Evolutionary conservation across 495 filamentous ascomycete species (phyloP).

Genomic region (Aspergillus hancockii): DNA sequence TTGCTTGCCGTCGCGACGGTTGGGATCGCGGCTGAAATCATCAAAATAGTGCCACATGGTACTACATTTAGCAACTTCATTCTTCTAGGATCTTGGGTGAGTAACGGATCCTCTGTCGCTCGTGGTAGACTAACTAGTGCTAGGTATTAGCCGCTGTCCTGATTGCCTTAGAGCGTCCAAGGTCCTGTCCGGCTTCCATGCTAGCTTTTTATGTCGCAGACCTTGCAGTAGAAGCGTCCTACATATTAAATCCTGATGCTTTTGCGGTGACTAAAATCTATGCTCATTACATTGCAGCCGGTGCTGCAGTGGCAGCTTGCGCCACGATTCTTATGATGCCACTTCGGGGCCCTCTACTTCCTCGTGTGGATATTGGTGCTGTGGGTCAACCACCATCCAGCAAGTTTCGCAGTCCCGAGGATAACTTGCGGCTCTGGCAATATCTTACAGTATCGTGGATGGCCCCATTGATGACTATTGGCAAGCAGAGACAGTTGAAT

Average conservation of each 20-base stretch:
- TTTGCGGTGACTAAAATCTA: conserved; percentile 31
- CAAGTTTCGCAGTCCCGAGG: conserved; percentile 74
- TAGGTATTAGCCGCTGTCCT: conserved; percentile 48
- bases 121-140: conserved; percentile 4
- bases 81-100: conserved; percentile 51
- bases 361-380: conserved; percentile 60
- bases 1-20: conserved; percentile 44
- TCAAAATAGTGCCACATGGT: conserved; percentile 37
- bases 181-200: conserved; percentile 37
- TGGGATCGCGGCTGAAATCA: conserved; percentile 42
- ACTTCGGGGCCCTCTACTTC: conserved; percentile 60
- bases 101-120: conserved; percentile 12
- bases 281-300: conserved; percentile 41
- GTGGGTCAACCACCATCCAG: conserved; percentile 58
- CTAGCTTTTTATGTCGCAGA: conserved; percentile 34
- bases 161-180: conserved; percentile 50
- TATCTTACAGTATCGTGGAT: conserved; percentile 86
- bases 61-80: conserved; percentile 26
- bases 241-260: conserved; percentile 30
- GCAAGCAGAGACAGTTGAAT: conserved; percentile 62
- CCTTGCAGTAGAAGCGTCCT: conserved; percentile 41
- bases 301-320: conserved; percentile 44
- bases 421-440: conserved; percentile 76
- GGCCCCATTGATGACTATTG: conserved; percentile 65
- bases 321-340: conserved; percentile 69